Base-by-base conservation (phyloP, 2,329 filamentous ascomycete species). In the Xylaria sp. region DNA sequence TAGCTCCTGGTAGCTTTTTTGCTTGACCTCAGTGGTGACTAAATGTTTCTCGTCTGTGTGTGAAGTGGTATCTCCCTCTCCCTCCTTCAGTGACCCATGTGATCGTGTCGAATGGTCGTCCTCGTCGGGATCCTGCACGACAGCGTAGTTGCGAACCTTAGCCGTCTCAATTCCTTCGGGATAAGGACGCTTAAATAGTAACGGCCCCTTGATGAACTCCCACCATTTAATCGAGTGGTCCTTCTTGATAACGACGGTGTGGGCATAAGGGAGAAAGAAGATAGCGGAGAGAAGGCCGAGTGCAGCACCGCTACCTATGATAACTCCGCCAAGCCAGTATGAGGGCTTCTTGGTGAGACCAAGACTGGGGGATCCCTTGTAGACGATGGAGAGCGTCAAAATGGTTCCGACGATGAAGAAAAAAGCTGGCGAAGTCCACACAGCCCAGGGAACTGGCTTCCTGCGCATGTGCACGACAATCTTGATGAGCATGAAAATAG, bases 341-440 rank as follows among this genome's bases (percentile, higher is more conserved):
- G 80, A 80, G 1, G 91, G 90, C 84, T 90, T 91, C 81, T 90
- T 88, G 82, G 82, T 84, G 34, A 93, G 83, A 25, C 86, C 85
- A 37, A 92, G 86, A 68, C 84, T 89, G 28, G 92, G 91, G 10
- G 91, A 93, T 39, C 92, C 92, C 85, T 94, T 94, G 87, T 93
- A 94, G 74, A 94, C 91, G 75, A 94, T 89, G 52, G 90, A 93
- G 5, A 94, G 85, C 0, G 91, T 92, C 82, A 91, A 93, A 76
- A 94, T 82, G 67, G 90, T 92, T 65, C 86, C 90, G 65, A 92
- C 91, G 68, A 94, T 87, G 65, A 94, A 88, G 86, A 94, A 94
- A 83, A 90, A 94, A 82, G 92, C 88, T 10, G 92, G 92, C 1
- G 91, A 90, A 61, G 87, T 90, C 82, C 85, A 93, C 64, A 94